Conservation (phyloP, 2,329 filamentous ascomycete genomes). For the Penicillium sp. region DNA sequence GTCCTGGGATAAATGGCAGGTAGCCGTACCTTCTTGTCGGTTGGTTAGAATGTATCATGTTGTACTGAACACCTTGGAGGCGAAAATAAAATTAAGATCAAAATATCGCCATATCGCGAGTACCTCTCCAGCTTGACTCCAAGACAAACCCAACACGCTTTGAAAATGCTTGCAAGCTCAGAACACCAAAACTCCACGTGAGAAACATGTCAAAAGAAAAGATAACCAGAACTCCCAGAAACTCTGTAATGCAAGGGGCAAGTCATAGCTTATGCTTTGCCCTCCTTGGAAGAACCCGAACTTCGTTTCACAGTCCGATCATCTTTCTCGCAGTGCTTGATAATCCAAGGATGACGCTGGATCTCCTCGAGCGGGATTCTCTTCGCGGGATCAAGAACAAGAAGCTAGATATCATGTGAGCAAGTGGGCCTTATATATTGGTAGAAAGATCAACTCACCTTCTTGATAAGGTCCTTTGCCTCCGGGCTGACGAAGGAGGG, state of each 20-base stretch:
- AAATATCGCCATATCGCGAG: slow-evolving; percentile 20
- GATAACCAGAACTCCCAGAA: slow-evolving; percentile 23
- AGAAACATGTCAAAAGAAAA: slow-evolving; percentile 12
- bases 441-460: slow-evolving; percentile 51
- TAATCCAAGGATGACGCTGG: slow-evolving; percentile 88
- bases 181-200: slow-evolving; percentile 19
- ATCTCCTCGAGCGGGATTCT: slow-evolving; percentile 86
- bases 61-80: slow-evolving; percentile 5
- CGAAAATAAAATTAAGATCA: slow-evolving; percentile 20
- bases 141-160: slow-evolving; percentile 12
- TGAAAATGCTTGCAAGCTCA: slow-evolving; percentile 17
- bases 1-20: neutral
- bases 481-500: slow-evolving; percentile 88
- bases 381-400: slow-evolving; percentile 92
- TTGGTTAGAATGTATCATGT: neutral
- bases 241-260: slow-evolving; percentile 16
- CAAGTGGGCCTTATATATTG: neutral
- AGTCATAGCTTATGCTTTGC: slow-evolving; percentile 27
- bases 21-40: neutral
- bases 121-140: slow-evolving; percentile 16
- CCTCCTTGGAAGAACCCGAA: slow-evolving; percentile 40
- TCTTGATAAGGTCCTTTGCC: slow-evolving; percentile 88
- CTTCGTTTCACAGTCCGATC: slow-evolving; percentile 47
- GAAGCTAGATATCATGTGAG: slow-evolving; percentile 56
- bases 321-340: slow-evolving; percentile 80